Evolutionary conservation across 768 basidiomycete genomes (phyloP).

Genomic region (Tephrocybe sp.): DNA sequence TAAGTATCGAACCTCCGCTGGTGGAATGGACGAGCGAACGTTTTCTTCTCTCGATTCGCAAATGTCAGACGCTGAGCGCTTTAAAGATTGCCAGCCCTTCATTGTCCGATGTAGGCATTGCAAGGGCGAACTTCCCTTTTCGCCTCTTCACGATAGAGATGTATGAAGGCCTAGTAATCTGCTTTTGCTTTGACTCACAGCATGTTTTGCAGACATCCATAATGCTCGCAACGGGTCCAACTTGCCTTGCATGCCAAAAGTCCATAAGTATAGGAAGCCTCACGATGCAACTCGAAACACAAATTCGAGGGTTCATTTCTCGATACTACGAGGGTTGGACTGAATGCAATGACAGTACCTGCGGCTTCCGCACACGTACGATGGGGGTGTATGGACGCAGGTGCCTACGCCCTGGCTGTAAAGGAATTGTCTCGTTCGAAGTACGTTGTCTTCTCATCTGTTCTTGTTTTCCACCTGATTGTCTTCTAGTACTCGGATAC

Average conservation of each 20-base stretch:
- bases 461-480: background rate
- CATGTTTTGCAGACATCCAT: conserved; percentile 57
- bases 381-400: conserved; percentile 90
- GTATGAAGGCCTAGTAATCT: conserved; percentile 27
- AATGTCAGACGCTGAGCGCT: conserved; percentile 84
- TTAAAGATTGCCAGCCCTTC: conserved; percentile 72
- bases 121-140: conserved; percentile 53
- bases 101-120: conserved; percentile 77
- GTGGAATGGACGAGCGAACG: conserved; percentile 53
- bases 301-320: conserved; percentile 73
- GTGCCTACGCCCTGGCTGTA: conserved; percentile 71
- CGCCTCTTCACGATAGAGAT: conserved; percentile 55
- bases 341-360: conserved; percentile 83
- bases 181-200: conserved; percentile 4
- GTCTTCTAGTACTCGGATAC: conserved; percentile 32
- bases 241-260: conserved; percentile 66
- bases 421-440: conserved; percentile 71
- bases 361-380: conserved; percentile 82
- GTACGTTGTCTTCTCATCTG: conserved; percentile 36
- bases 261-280: conserved; percentile 58
- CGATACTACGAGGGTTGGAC: conserved; percentile 91
- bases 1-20: conserved; percentile 44
- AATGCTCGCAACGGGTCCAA: conserved; percentile 59
- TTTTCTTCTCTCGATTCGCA: conserved; percentile 87
- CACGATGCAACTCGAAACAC: conserved; percentile 80